Base-by-base conservation (phyloP, 164 flowering plant genomes). In the Tinospora cordifolia region DNA sequence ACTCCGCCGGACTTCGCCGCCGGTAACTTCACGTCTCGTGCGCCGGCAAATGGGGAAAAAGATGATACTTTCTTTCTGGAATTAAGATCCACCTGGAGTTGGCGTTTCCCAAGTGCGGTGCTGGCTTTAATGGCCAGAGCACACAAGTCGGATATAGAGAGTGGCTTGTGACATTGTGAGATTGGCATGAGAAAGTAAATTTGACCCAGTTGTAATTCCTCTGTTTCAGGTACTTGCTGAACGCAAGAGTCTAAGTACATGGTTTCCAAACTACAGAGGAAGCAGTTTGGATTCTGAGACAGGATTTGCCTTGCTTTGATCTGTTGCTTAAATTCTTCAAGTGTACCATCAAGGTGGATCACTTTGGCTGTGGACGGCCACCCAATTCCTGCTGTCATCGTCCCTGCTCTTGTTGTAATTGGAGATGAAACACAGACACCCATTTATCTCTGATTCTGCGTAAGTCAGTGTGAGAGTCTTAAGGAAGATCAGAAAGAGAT, bases 181-280 rank as follows among this genome's bases (percentile, higher is more conserved):
- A 75, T 67, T 34, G 91, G 91, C 65, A 86, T 24, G 62, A 89
- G 79, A 78, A 87, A 87, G 67, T 89, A 89, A 17, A 89, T 68
- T 59, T 85, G 89, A 14, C 83, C 90, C 27, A 68, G 58, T 41
- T 80, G 81, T 2, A 89, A 79, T 40, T 78, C 86, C 39, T 86
- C 88, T 0, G 77, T 73, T 17, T 70, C 70, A 2, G 75, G 66
- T 17, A 89, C 49, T 0, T 68, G 83, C 3, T 82, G 85, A 24
- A 78, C 41, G 14, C 11, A 36, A 0, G 81, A 75, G 75, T 74
- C 79, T 0, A 84, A 14, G 54, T 68, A 47, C 86, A 89, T 87
- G 57, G 77, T 68, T 25, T 89, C 95, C 2, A 87, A 77, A 81
- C 79, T 75, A 82, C 88, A 85, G 40, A 89, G 81, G 79, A 86